Evolutionary conservation across 331 rosid species (phyloP).

Genomic region (Saraca asoca): DNA sequence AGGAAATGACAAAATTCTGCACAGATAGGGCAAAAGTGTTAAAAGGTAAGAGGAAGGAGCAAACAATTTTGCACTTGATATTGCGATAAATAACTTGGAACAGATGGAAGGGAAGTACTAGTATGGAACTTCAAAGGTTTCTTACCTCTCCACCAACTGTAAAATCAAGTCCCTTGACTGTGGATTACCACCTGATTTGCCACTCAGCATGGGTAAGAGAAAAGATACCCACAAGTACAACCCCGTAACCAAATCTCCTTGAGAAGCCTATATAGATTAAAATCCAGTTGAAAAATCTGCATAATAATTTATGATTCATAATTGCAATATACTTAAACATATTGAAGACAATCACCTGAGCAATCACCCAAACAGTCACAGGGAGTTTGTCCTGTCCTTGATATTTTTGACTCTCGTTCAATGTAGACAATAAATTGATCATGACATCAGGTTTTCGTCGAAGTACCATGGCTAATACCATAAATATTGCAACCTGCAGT

Average conservation of each 20-base stretch:
- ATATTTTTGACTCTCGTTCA: conserved; percentile 50
- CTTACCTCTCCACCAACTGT: conserved; percentile 68
- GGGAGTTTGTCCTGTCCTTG: conserved; percentile 72
- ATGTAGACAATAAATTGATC: conserved; percentile 53
- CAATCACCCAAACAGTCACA: conserved; percentile 54
- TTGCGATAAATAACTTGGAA: conserved; percentile 4
- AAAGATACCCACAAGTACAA: conserved; percentile 59
- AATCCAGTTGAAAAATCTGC: conserved; percentile 19
- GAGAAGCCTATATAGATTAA: conserved; percentile 51
- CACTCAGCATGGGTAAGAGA: conserved; percentile 65
- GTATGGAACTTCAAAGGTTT: conserved; percentile 25
- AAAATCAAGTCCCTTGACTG: conserved; percentile 66
- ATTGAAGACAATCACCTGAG: conserved; percentile 52
- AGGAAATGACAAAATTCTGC: conserved; percentile 56
- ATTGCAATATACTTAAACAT: conserved; percentile 20
- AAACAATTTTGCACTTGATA: not conserved
- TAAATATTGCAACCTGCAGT: conserved; percentile 66
- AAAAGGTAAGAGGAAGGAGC: not conserved
- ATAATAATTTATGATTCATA: not conserved
- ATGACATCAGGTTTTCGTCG: conserved; percentile 63
- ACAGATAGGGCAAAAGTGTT: conserved; percentile 13
- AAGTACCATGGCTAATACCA: conserved; percentile 63
- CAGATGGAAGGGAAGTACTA: not conserved
- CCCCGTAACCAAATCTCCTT: conserved; percentile 61
- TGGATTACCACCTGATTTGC: conserved; percentile 59